Conservation (phyloP, 306 rosid species). For the Trifolium repens region DNA sequence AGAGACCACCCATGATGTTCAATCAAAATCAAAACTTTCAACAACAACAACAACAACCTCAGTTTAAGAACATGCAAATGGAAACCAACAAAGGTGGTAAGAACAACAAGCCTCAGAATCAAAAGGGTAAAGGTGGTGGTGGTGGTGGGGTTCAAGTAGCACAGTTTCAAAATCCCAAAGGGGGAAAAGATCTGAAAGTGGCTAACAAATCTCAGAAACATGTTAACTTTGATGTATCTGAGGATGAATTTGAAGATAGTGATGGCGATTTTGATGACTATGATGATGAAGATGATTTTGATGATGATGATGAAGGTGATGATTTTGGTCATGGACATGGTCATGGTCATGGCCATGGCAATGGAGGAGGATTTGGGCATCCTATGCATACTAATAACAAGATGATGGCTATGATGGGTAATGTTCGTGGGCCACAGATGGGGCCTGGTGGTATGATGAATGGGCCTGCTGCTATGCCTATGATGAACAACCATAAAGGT, state of each 20-base stretch:
- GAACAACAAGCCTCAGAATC: conserved; percentile 59
- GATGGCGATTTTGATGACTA: conserved; percentile 58
- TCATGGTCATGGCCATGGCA: conserved; percentile 44
- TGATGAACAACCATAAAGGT: conserved; percentile 55
- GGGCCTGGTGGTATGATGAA: conserved; percentile 61
- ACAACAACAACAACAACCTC: conserved; percentile 47
- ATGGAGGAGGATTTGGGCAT: conserved; percentile 54
- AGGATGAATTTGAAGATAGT: conserved; percentile 64
- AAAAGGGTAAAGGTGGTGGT: conserved; percentile 51
- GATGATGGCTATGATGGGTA: conserved; percentile 53
- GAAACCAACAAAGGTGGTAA: conserved; percentile 55
- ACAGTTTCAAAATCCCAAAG: conserved; percentile 56
- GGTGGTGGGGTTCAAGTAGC: conserved; percentile 48
- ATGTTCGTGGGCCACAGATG: conserved; percentile 51
- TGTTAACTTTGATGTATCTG: conserved; percentile 69
- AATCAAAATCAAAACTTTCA: conserved; percentile 46
- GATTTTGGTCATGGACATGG: conserved; percentile 52
- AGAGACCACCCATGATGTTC: conserved; percentile 51
- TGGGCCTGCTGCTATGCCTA: conserved; percentile 44
- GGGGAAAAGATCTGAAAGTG: conserved; percentile 46
- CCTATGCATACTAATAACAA: conserved; percentile 47
- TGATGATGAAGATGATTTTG: conserved; percentile 68
- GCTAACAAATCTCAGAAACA: conserved; percentile 63
- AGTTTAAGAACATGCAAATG: conserved; percentile 68
- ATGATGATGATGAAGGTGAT: conserved; percentile 51